Base-by-base conservation (phyloP, 331 rosid genomes). In the Erythrophleum ivorense region DNA sequence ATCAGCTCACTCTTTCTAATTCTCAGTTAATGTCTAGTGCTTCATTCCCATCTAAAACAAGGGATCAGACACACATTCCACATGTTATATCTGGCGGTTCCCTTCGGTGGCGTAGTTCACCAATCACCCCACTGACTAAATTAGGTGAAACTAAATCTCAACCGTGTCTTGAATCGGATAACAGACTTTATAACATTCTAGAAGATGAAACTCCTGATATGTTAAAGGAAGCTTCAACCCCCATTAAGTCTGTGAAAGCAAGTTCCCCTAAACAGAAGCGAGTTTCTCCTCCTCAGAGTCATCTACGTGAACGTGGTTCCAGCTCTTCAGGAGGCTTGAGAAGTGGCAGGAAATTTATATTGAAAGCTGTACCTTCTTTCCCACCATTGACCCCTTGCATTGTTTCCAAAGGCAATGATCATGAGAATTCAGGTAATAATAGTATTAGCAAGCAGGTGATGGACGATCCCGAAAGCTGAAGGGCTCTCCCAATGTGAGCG, bases 321-420 rank as follows among this genome's bases (percentile, higher is more conserved):
- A 71, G 75, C 76, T 85, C 88, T 87, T 83, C 88, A n/a, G 85
- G 85, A 69, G 80, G 58, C 41, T 48, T 88, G 82, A 83, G 69
- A 84, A 84, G 84, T 73, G 89, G 87, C 66, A 78, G 88, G 75
- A 80, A 79, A 76, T 85, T 80, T 73, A 85, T 87, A 43, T 65
- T 85, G 67, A 84, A 81, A 81, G 85, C 83, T 21, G 87, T 86
- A 69, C 90, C 92, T 75, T 73, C 91, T 46, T 85, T 85, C 73
- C 89, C 91, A 41, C 90, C 91, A 43, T 85, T 85, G 66, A 82
- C 90, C 69, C 88, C 91, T 75, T 84, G 85, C 57, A 40, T 75
- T 53, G 79, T 59, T 33, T 77, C 86, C 18, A 67, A 68, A 78
- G 78, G 75, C 53, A 62, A 66, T 49, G 82, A 31, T 78, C 55